Base-by-base conservation (phyloP, 805 yeast species). In the Candida taoyuanica region DNA sequence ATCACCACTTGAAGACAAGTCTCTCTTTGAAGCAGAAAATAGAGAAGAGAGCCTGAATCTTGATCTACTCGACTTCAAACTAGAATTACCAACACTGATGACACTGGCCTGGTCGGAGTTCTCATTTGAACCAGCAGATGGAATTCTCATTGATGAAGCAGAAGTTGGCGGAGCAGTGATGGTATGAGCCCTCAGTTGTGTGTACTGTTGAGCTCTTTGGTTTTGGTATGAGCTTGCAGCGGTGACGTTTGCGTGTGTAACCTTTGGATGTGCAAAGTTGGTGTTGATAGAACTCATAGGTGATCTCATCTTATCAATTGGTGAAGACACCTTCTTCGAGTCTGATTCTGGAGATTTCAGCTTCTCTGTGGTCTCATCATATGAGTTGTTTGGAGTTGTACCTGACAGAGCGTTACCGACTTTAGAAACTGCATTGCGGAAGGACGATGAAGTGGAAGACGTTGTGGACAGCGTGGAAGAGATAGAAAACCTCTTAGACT, bases 41-140 rank as follows among this genome's bases (percentile, higher is more conserved):
- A 55, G 39, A 2, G 57, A 50, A 1, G 58, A 53, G 15, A 55
- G 29, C 42, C 57, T 52, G 36, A 53, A 55, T 34, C 45, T 42
- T 4, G 59, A 55, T 42, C 44, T 48, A 21, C 52, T 45, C 4
- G 57, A 38, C 41, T 49, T 53, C 28, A 55, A 29, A 13, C 43
- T 43, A 8, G 55, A 35, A 23, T 32, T 39, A 12, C 43, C 14
- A 7, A 25, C 31, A 21, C 51, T 52, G 23, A 34, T 24, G 11
- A 49, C 19, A 41, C 56, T 53, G 3, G 33, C 17, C 15, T 39
- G 44, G 37, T 52, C 59, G 6, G 49, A 46, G 24, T 43, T 47
- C n/a, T 29, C 33, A 14, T 12, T 29, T 15, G 19, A 19, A 16
- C 17, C 20, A 6, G 29, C 11, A 8, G 36, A 19, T 3, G 37